A percentile compares a stretch with the other conserved stretches of the same genome.
Evolutionary conservation across 2,329 filamentous ascomycete species (phyloP).

Genomic region (Paracamarosporium sp.): DNA sequence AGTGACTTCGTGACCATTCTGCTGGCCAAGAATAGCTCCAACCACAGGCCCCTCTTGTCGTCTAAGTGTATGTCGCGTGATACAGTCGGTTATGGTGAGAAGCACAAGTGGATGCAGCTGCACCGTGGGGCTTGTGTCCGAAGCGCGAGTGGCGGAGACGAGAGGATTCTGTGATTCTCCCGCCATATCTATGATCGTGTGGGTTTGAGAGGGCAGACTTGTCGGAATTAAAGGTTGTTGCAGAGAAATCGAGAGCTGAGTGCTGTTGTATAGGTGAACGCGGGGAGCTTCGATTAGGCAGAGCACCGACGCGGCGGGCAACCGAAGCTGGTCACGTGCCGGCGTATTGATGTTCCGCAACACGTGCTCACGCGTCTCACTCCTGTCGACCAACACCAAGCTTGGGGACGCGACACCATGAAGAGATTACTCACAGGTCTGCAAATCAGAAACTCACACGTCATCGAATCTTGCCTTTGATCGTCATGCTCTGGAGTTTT

Average conservation of each 20-base stretch:
- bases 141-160: slow-evolving; percentile 53
- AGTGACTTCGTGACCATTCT: slow-evolving; percentile 87
- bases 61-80: slow-evolving; percentile 86
- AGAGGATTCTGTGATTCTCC: slow-evolving; percentile 49
- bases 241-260: neutral
- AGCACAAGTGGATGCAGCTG: slow-evolving; percentile 93
- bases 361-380: slow-evolving; percentile 3
- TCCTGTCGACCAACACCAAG: neutral
- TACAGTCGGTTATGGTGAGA: slow-evolving; percentile 95
- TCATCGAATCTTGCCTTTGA: neutral
- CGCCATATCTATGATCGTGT: slow-evolving; percentile 38
- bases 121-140: slow-evolving; percentile 78
- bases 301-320: neutral
- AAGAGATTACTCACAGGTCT: neutral
- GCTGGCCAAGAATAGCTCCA: slow-evolving; percentile 88
- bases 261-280: neutral
- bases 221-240: neutral
- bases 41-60: slow-evolving; percentile 77
- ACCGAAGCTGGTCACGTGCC: neutral
- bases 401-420: neutral
- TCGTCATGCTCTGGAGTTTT: too few relatives aligned
- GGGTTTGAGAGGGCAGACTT: neutral
- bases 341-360: neutral
- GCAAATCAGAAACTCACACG: neutral
- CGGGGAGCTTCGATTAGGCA: slow-evolving; percentile 4